Evolutionary conservation across 179 eudicot species (phyloP), one percentile per base, ranked within the genome.

Genomic region (Pouteria campechiana): DNA sequence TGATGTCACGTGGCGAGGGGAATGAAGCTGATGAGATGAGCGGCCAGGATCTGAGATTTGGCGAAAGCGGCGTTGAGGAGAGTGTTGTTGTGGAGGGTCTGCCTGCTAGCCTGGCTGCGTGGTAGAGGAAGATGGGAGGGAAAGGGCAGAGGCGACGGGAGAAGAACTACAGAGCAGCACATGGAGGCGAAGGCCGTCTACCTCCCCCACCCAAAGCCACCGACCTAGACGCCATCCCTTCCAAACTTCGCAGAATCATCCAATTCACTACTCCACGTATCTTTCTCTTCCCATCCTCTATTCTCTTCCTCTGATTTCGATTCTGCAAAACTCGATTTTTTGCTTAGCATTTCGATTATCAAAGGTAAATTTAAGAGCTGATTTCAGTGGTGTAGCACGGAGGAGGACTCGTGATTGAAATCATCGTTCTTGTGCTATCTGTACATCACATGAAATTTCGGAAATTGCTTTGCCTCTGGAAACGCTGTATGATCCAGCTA

Each of bases 91-190:
- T n/a, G n/a, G n/a, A n/a, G n/a, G n/a, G n/a, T n/a, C n/a, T n/a
- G n/a, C n/a, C 5, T 45, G 23, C 10, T 14, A n/a, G 30, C 13
- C n/a, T n/a, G n/a, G n/a, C n/a, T 32, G 36, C 32, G 17, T 30
- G 36, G 37, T 32, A 43, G 44, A 35, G 32, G 22, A 44, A 25
- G 50, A 78, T 88, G 97, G 94, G 80, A 33, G 94, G 92, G 19
- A 84, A 77, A 64, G 97, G 78, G 7, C 37, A 32, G 41, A 75
- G 54, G 46, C 66, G 97, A 53, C 73, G 97, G 58, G 95, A 78
- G 72, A 88, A 84, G 69, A 88, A 88, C 66, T 88, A 80, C 75
- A 42, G 38, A 14, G 79, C 81, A 7, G 81, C 97, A 1, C 97
- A 84, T 27, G 92, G 84, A 37, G 81, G 70, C 18, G 32, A 60